A percentile compares a stretch with the other conserved stretches of the same genome.
These are phyloP conservation scores for Alternaria dauci DNA, from an alignment of 2,329 filamentous ascomycete species.

Conservation along the genomic window DNA sequence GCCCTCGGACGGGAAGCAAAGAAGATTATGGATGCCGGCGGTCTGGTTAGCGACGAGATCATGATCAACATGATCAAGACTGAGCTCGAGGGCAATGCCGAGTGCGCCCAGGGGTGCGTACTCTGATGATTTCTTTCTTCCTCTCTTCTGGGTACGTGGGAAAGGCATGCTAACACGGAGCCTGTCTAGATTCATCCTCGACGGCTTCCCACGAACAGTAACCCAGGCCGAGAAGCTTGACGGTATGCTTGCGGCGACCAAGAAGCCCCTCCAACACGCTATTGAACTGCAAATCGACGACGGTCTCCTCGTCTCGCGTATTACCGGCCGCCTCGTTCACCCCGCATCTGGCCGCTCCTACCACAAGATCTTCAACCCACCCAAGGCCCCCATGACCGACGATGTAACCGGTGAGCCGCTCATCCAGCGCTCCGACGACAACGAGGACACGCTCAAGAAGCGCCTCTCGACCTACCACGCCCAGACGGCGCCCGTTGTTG, in stretches of 20 bases:
- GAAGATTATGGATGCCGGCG: slow-evolving; percentile 99
- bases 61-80: slow-evolving; percentile 99
- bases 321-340: slow-evolving; percentile 95
- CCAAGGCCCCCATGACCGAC: slow-evolving; percentile 92
- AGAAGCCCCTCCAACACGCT: slow-evolving; percentile 90
- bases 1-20: slow-evolving; percentile 93
- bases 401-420: slow-evolving; percentile 96
- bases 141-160: background rate
- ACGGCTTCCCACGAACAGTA: slow-evolving; percentile 97
- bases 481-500: slow-evolving; percentile 90
- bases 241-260: slow-evolving; percentile 80
- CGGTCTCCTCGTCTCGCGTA: slow-evolving; percentile 88
- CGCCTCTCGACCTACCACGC: slow-evolving; percentile 90
- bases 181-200: slow-evolving; percentile 85
- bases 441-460: slow-evolving; percentile 95
- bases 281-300: slow-evolving; percentile 98
- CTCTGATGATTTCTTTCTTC: background rate
- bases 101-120: slow-evolving; percentile 92
- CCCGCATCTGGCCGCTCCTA: slow-evolving; percentile 95
- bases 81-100: slow-evolving; percentile 90
- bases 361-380: slow-evolving; percentile 99
- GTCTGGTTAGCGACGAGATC: slow-evolving; percentile 97
- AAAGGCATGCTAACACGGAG: slow-evolving; percentile 6
- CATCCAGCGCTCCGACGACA: slow-evolving; percentile 96
- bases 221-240: slow-evolving; percentile 95